Percentiles rank a stretch among this genome's conserved stretches.
These are phyloP conservation scores for Sporothrix inflata DNA, from an alignment of 2,329 filamentous ascomycete genomes.

Conservation along the genomic window DNA sequence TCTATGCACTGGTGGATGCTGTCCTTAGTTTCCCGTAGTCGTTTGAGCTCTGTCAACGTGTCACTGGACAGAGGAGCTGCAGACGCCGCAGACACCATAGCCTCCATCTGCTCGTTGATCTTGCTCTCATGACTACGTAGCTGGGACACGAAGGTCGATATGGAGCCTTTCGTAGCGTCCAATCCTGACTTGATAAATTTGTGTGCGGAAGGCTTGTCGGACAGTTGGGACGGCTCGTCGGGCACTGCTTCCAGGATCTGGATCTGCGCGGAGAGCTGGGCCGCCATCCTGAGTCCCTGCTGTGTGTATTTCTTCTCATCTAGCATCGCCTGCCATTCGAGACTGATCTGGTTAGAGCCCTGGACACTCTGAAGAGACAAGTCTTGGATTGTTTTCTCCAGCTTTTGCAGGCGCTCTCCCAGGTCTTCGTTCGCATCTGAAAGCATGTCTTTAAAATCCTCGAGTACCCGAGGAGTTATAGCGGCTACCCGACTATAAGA, in stretches of 20 bases:
- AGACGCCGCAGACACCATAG: not conserved
- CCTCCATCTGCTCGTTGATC: not conserved
- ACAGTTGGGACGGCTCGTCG: not conserved
- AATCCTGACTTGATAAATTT: constrained; percentile 7
- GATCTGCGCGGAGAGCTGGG: constrained; percentile 9
- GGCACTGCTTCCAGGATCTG: not conserved
- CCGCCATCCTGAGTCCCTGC: constrained; percentile 12
- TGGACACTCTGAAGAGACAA: not conserved
- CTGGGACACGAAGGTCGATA: constrained; percentile 16
- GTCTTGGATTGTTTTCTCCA: constrained; percentile 4
- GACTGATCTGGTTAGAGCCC: not conserved
- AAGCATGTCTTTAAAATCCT: too few relatives aligned
- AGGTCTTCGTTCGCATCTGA: not conserved
- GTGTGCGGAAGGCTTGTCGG: constrained; percentile 9
- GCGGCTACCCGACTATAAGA: too few relatives aligned
- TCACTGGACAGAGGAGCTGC: not conserved
- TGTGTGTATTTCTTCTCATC: constrained; percentile 15
- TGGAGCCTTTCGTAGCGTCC: not conserved
- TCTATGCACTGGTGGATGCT: constrained; percentile 11
- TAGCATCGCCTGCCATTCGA: constrained; percentile 2
- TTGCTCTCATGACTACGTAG: not conserved
- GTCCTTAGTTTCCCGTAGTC: not conserved
- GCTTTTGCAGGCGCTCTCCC: constrained; percentile 12
- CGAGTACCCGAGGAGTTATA: too few relatives aligned
- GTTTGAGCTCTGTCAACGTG: constrained; percentile 6